Base-by-base conservation (phyloP, 331 rosid species). In the Acacia concinna region DNA sequence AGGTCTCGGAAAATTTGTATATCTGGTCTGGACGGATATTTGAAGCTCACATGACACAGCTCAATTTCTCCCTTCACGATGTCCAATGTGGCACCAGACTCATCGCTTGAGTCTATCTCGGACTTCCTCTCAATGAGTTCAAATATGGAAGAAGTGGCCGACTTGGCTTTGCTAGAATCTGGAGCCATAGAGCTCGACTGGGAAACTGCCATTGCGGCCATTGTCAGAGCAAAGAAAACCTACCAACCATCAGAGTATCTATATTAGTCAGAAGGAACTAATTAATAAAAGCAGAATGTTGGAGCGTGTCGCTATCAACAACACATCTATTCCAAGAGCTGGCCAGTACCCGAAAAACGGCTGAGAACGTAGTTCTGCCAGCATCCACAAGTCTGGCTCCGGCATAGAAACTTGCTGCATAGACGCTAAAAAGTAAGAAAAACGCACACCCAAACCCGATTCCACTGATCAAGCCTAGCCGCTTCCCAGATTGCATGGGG, bases 171-270 rank as follows among this genome's bases (percentile, higher is more conserved):
- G 73, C 77, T 78, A 52, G 92, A 80, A 81, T 92, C 96, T 20
- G 84, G 91, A 46, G 87, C 81, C 34, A 90, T 44, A 5, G 91
- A 83, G 85, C 97, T 87, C 38, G 89, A 68, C 23, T 91, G 94
- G 79, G 96, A 89, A 56, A 92, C 82, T 21, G 89, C 96, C 9
- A 83, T 23, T 21, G 96, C 90, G 38, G 97, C 88, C 92, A 92
- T 87, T 12, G 92, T 90, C 85, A 92, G 87, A 77, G 97, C 93
- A 72, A 90, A 87, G 87, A 92, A 87, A 34, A 90, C 97, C 97
- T 92, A 80, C 85, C 82, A 71, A 38, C 44, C 69, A 82, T 30
- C 30, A 62, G 13, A 46, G 37, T 8, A 15, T 34, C 7, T 30
- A 21, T 4, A 54, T n/a, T 43, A 56, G 31, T 51, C 14, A 8